Evolutionary conservation across 1,284 basidiomycete genomes (phyloP), one percentile per base, ranked within the genome.

Genomic region (Cystobasidium sp.): DNA sequence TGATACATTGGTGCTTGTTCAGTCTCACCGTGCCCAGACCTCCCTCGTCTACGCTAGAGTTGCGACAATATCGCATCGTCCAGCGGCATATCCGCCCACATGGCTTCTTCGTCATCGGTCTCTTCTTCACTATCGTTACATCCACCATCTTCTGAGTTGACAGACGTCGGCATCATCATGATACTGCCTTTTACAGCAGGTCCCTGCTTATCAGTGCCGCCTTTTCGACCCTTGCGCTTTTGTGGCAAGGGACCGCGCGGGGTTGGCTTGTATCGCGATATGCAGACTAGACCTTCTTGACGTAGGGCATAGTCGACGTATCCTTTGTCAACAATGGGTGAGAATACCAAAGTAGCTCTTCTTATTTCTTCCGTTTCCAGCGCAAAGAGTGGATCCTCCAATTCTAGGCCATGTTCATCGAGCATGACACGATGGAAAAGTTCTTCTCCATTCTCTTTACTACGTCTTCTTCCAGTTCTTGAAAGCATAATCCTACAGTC

Each of bases 401-500:
- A 43, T 53, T 62, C 62, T 20, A 65, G 43, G 10, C 62, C 70
- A 24, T 65, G 61, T 22, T 52, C 53, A 20, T 73, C 70, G 8
- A 56, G 8, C 18, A 49, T 53, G 10, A 47, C 37, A 4, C 7
- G 9, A n/a, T 37, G 43, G 1, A 10, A 18, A 44, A 66, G 39
- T 37, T 73, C 70, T 16, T 7, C 31, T n/a, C 70, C 70, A 65
- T 56, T 44, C 9, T 39, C 37, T 22, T 58, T 55, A 9, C 55
- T 46, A 39, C 58, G 22, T 41, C 73, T 47, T 37, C 51, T 51
- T 37, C 65, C 67, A 10, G 73, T 68, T 20, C 73, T 43, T 12
- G 73, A 59, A 14, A 75, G 56, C 67, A 72, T 71, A n/a, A 75
- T 44, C 37, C 75, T 61, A 10, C 39, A 31, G 22, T 75, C 53